Conservation (phyloP, 2,329 filamentous ascomycete genomes). For the Fusarium austroafricanum region DNA sequence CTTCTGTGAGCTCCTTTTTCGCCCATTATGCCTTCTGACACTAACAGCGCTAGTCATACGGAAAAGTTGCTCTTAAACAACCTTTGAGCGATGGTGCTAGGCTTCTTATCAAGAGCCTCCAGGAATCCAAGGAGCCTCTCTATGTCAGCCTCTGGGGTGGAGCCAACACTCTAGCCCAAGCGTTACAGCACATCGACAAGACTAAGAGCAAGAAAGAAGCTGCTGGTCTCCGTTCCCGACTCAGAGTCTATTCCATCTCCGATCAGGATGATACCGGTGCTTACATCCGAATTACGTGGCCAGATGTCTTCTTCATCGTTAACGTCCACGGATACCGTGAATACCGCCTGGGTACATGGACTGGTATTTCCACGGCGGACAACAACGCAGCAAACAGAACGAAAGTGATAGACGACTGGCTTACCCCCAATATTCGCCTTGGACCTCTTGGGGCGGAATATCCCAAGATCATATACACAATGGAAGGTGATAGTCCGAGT, state of each 20-base stretch:
- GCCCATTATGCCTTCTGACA: rapidly evolving
- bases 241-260: slow-evolving; percentile 15
- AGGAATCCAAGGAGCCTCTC: slow-evolving; percentile 2
- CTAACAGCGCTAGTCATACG: slow-evolving; percentile 5
- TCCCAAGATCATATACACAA: background rate
- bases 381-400: background rate
- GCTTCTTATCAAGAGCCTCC: background rate
- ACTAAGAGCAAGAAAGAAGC: background rate
- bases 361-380: background rate
- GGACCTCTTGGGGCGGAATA: background rate
- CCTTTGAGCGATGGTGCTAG: background rate
- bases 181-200: background rate
- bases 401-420: slow-evolving; percentile 1
- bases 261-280: slow-evolving; percentile 16
- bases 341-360: slow-evolving; percentile 2
- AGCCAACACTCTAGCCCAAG: slow-evolving; percentile 10
- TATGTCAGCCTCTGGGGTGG: slow-evolving; percentile 12
- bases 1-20: background rate
- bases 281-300: slow-evolving; percentile 5
- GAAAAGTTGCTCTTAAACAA: slow-evolving; percentile 1
- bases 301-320: slow-evolving; percentile 16
- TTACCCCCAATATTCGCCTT: slow-evolving; percentile 10
- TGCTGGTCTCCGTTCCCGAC: slow-evolving; percentile 3
- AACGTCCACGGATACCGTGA: slow-evolving; percentile 8
- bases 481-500: slow-evolving; percentile 16